These are phyloP conservation scores for Fusarium drepaniforme DNA, from an alignment of 2,329 filamentous ascomycete species.

Conservation along the genomic window DNA sequence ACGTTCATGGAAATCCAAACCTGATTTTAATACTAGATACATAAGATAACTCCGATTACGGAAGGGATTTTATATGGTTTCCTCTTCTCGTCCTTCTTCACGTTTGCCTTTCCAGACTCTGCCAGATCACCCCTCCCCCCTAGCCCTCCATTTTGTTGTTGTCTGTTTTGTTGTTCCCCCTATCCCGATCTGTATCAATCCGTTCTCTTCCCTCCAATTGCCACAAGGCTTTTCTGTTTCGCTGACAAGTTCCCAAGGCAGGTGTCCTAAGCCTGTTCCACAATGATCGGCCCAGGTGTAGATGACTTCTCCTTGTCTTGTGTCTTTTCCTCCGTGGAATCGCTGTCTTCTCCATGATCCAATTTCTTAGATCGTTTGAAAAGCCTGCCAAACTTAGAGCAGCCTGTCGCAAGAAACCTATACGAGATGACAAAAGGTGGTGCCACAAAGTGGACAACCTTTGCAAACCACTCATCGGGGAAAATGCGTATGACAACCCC, in stretches of 20 bases:
- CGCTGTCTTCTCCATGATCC: not conserved
- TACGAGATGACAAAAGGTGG: slow-evolving; percentile 4
- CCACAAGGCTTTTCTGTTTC: not conserved
- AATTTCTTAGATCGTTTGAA: not conserved
- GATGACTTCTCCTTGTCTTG: not conserved
- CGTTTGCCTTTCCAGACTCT: not conserved
- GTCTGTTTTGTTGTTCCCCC: not conserved
- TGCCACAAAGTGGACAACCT: not conserved
- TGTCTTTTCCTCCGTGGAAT: not conserved
- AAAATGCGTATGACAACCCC: slow-evolving; percentile 62
- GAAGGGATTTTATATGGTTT: not conserved
- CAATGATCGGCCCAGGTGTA: not conserved
- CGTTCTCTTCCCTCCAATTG: not conserved
- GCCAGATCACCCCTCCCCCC: not conserved
- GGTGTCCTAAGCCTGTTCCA: not conserved
- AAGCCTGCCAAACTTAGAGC: not conserved
- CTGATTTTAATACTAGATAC: not conserved
- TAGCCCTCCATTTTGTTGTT: not conserved
- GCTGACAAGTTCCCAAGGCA: not conserved
- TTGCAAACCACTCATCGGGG: slow-evolving; percentile 53
- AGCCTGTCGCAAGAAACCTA: slow-evolving; percentile 1
- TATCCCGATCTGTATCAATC: not conserved
- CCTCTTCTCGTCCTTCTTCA: not conserved
- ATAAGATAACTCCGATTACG: not conserved
- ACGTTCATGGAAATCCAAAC: not conserved